A percentile compares a stretch with the other conserved stretches of the same genome.
Evolutionary conservation across 257 asterid species (phyloP).

Genomic region (Echium plantagineum): DNA sequence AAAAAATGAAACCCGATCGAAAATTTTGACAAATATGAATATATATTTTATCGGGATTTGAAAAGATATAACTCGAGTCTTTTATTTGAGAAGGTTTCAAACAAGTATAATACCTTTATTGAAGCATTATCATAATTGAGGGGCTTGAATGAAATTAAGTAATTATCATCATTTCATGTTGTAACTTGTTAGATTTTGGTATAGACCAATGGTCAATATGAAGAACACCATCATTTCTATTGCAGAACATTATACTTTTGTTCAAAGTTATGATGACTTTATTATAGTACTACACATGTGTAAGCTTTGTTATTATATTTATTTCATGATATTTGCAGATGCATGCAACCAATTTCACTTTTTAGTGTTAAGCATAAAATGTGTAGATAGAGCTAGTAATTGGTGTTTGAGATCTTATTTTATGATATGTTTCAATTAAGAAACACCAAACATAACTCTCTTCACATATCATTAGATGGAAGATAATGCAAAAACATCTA

Average conservation of each 20-base stretch:
- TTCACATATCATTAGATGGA: too few species aligned
- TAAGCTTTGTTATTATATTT: not conserved
- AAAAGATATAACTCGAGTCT: too few species aligned
- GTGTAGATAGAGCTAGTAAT: not conserved
- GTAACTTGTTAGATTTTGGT: not conserved
- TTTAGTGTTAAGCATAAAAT: not conserved
- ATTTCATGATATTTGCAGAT: not conserved
- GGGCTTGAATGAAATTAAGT: too few species aligned
- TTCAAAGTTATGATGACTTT: not conserved
- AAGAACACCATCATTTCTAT: not conserved
- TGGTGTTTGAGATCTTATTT: not conserved
- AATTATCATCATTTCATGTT: too few species aligned
- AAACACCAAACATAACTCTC: not conserved
- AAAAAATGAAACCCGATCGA: too few species aligned
- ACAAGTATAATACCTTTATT: too few species aligned
- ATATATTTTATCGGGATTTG: too few species aligned
- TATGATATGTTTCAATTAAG: not conserved
- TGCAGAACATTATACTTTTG: not conserved
- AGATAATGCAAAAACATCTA: too few species aligned
- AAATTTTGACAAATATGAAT: too few species aligned
- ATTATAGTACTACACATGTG: not conserved
- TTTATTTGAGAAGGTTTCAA: too few species aligned
- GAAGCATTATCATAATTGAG: too few species aligned
- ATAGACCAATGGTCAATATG: not conserved
- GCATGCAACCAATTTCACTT: not conserved